These are phyloP conservation scores for Mortierella sp. DNA, from an alignment of 371 early-diverging fungal genomes.

Conservation along the genomic window DNA sequence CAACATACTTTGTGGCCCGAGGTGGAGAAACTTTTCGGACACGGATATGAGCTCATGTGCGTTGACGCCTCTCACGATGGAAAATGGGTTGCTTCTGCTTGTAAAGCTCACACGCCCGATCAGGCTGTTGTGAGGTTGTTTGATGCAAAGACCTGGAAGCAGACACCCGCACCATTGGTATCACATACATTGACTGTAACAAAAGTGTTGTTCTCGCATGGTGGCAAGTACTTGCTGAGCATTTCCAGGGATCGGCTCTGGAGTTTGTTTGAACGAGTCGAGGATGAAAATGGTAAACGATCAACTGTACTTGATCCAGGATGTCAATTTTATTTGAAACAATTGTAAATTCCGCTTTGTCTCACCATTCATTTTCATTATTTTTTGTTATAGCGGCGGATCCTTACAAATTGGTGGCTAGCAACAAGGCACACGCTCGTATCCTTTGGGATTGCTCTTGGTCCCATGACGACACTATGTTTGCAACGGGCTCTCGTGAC, in stretches of 20 bases:
- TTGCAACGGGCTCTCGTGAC: conserved; percentile 95
- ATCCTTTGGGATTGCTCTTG: conserved; percentile 95
- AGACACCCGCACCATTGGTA: conserved; percentile 66
- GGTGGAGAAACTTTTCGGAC: conserved; percentile 95
- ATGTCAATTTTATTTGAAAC: neutral
- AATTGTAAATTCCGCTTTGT: neutral
- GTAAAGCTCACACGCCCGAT: conserved; percentile 82
- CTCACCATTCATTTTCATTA: neutral
- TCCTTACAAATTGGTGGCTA: conserved; percentile 72
- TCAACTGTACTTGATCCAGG: neutral
- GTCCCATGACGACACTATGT: conserved; percentile 81
- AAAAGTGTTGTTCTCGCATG: conserved; percentile 80
- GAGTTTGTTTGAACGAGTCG: conserved; percentile 78
- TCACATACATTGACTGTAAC: conserved; percentile 93
- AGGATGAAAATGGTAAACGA: conserved; percentile 49
- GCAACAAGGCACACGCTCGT: conserved; percentile 90
- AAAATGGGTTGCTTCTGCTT: conserved; percentile 82
- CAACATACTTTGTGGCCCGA: conserved; percentile 98
- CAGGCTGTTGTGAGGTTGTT: conserved; percentile 86
- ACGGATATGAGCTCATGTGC: conserved; percentile 90
- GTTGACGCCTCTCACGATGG: conserved; percentile 82
- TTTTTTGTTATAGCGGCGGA: conserved; percentile 21
- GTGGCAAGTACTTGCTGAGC: conserved; percentile 79
- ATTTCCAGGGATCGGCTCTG: conserved; percentile 94
- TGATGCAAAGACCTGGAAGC: conserved; percentile 80